Evolutionary conservation across 2,329 filamentous ascomycete species (phyloP), one percentile per base, ranked within the genome.

Genomic region (Ceratocystiopsis minuta): DNA sequence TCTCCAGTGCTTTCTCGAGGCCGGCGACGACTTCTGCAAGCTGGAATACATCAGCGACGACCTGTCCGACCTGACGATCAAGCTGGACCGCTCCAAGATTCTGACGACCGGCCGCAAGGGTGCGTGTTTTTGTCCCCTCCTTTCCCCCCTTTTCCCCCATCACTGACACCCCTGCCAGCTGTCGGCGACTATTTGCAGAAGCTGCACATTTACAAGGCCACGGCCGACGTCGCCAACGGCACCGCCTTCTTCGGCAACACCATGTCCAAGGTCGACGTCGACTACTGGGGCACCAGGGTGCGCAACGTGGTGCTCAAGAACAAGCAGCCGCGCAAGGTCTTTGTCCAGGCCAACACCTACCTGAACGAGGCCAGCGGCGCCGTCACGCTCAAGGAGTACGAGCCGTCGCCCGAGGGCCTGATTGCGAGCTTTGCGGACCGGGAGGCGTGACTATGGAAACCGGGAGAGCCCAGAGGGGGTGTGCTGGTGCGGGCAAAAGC

Each of bases 301-400:
- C 70, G 88, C 43, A 74, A 80, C 38, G 71, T 82, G 46, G 81
- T 88, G 18, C 60, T 88, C 36, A 66, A 69, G 52, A 81, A 83
- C 60, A 84, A 84, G 63, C 80, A 82, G 60, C 81, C 82, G n/a
- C 66, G 81, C 45, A 87, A 87, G 66, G 79, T 95, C 37, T 95
- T 93, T 63, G 85, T 95, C 42, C 87, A 95, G 64, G 85, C 84
- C 45, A 96, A 93, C 59, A 95, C 88, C 0, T 70, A 78, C 43
- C 55, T 90, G 35, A 74, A 80, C 47, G 69, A 74, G 56, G 62
- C 69, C 13, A 73, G 70, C 0, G 83, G 80, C 44, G 72, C 77
- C 56, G 82, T 92, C 28, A 69, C 67, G 14, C 60, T 94, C 59
- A 82, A 78, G 63, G 85, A 95, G 62, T 95, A 95, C 60, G 83